Evolutionary conservation across 257 asterid genomes (phyloP).

Genomic region (Solanum neorickii): DNA sequence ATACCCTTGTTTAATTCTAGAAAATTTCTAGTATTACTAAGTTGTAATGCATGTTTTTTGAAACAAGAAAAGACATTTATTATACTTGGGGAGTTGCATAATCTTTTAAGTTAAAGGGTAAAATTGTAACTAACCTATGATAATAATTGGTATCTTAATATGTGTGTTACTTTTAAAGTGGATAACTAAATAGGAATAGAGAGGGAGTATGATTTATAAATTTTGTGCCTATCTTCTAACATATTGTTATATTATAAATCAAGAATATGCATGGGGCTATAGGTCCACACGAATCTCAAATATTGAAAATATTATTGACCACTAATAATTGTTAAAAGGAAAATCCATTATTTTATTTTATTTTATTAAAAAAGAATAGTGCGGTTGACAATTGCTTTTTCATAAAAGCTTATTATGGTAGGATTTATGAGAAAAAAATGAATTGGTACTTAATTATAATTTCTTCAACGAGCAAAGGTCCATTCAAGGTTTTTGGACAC

Average conservation of each 20-base stretch:
- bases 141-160: too few species aligned
- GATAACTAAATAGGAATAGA: too few species aligned
- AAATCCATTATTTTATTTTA: neutral
- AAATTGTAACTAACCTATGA: too few species aligned
- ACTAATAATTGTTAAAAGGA: neutral
- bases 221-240: neutral
- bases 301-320: neutral
- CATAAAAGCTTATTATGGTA: neutral
- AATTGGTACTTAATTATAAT: neutral
- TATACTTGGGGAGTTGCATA: too few species aligned
- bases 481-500: neutral
- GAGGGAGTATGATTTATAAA: neutral
- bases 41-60: too few species aligned
- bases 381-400: neutral
- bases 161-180: too few species aligned
- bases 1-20: too few species aligned
- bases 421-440: neutral
- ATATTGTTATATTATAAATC: neutral
- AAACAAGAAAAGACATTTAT: too few species aligned
- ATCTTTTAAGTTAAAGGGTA: too few species aligned
- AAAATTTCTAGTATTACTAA: too few species aligned
- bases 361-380: neutral
- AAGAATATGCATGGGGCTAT: neutral
- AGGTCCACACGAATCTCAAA: neutral
- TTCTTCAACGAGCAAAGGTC: neutral